Evolutionary conservation across 257 asterid genomes (phyloP).

Genomic region (Solanum boliviense): DNA sequence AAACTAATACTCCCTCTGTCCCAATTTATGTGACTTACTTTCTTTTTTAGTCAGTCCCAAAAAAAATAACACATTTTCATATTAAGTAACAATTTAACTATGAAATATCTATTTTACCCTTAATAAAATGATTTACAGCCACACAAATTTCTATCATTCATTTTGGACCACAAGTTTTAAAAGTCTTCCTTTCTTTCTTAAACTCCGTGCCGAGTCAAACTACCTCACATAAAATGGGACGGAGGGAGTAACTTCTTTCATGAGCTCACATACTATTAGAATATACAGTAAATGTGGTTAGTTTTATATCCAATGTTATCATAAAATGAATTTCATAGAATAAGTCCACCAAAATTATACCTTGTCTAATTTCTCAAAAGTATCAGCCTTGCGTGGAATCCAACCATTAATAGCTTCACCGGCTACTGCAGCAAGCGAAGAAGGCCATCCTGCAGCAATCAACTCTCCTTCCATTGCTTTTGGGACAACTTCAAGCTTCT

Average conservation of each 20-base stretch:
- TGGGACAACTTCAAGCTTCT: conserved; percentile 40
- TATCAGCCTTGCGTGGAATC: conserved; percentile 74
- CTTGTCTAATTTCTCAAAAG: conserved; percentile 87
- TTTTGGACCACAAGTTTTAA: too few species aligned
- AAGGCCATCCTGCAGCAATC: conserved; percentile 94
- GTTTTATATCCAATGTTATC: background rate
- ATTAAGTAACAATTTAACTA: too few species aligned
- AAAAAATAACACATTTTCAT: too few species aligned
- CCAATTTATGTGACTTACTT: too few species aligned
- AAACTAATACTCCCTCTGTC: background rate
- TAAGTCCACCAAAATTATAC: conserved; percentile 18
- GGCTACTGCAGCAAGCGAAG: conserved; percentile 84
- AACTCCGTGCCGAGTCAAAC: too few species aligned
- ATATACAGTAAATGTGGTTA: background rate
- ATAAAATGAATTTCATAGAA: background rate
- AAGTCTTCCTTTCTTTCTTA: too few species aligned
- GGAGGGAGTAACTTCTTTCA: background rate
- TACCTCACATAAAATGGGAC: too few species aligned
- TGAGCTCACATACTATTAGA: background rate
- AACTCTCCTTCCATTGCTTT: conserved; percentile 69
- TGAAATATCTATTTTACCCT: too few species aligned
- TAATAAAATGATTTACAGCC: too few species aligned
- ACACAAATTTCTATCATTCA: too few species aligned
- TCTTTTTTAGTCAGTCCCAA: too few species aligned
- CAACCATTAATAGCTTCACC: conserved; percentile 90